phyloP scores from a whole-genome alignment of 2,329 filamentous ascomycete species.

The Talaromyces amestolkiae region DNA sequence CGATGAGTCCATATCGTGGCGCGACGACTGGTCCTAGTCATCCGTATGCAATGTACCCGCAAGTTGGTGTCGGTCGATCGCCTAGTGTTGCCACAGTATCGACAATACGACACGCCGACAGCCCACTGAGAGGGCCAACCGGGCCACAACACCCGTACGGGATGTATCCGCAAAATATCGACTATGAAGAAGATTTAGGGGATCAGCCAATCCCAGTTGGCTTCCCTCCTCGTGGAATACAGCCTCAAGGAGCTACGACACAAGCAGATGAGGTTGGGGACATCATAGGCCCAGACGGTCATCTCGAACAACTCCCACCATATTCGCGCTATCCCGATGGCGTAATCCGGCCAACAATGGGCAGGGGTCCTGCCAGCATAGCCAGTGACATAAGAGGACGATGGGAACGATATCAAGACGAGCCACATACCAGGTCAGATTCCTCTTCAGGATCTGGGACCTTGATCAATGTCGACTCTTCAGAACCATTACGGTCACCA shows the following conservation, averaged over 20 bases:
- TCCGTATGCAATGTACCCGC: conserved; percentile 80
- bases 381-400: conserved; percentile 22
- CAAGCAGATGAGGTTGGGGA: conserved; percentile 70
- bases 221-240: conserved; percentile 63
- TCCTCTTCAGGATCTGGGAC: conserved; percentile 35
- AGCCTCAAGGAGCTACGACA: conserved; percentile 65
- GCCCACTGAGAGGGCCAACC: conserved; percentile 58
- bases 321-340: conserved; percentile 88
- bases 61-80: conserved; percentile 59
- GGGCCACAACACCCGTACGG: conserved; percentile 81
- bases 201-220: conserved; percentile 62
- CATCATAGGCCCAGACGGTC: conserved; percentile 81
- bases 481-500: conserved; percentile 22
- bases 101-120: conserved; percentile 60
- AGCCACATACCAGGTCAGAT: conserved; percentile 32
- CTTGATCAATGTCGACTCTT: conserved; percentile 21
- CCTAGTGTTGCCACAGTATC: conserved; percentile 70
- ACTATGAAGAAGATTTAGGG: conserved; percentile 54
- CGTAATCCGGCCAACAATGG: conserved; percentile 55
- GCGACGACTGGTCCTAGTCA: conserved; percentile 69
- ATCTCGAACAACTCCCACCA: conserved; percentile 85
- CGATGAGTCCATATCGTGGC: conserved; percentile 66
- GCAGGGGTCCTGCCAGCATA: conserved; percentile 41
- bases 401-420: conserved; percentile 30
- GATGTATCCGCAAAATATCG: conserved; percentile 79